These are phyloP conservation scores for Fusarium sp. DNA, from an alignment of 2,329 filamentous ascomycete genomes.

Conservation along the genomic window DNA sequence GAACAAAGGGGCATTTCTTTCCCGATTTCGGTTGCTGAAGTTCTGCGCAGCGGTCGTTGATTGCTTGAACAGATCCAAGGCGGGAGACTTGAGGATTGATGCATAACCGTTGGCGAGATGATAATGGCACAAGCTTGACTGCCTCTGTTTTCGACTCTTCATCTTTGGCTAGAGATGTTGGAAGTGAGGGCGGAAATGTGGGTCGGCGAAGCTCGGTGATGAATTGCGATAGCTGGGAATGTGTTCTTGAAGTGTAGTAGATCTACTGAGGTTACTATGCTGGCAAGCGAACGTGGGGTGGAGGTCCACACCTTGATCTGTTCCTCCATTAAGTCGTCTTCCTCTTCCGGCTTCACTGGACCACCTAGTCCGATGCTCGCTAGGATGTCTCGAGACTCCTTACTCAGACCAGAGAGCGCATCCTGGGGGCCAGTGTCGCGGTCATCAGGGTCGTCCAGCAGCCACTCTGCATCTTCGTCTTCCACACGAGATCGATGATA, in stretches of 20 bases:
- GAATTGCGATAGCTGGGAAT: conserved; percentile 92
- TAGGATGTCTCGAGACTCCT: conserved; percentile 80
- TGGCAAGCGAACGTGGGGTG: conserved; percentile 3
- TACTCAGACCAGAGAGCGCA: conserved; percentile 71
- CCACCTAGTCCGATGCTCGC: conserved; percentile 69
- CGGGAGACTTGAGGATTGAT: conserved; percentile 87
- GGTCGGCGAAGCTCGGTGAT: conserved; percentile 84
- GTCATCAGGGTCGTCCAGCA: conserved; percentile 78
- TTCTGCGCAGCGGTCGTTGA: conserved; percentile 94
- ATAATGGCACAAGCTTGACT: conserved; percentile 85
- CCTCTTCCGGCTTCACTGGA: conserved; percentile 50
- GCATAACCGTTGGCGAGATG: conserved; percentile 88
- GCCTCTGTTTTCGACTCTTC: conserved; percentile 48
- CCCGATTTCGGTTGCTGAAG: conserved; percentile 76
- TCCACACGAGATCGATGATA: conserved; percentile 41
- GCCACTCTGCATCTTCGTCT: conserved; percentile 76
- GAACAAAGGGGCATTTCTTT: conserved; percentile 80
- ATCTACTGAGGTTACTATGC: conserved; percentile 64
- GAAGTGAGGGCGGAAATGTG: conserved; percentile 78
- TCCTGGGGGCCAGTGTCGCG: conserved; percentile 48
- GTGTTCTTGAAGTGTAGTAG: conserved; percentile 92
- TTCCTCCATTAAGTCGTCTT: conserved; percentile 65
- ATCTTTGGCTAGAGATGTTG: conserved; percentile 52
- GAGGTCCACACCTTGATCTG: conserved; percentile 71
- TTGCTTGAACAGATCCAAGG: conserved; percentile 79